Conservation (phyloP, 2,329 filamentous ascomycete genomes). For the Pleoardoris graminearum region DNA sequence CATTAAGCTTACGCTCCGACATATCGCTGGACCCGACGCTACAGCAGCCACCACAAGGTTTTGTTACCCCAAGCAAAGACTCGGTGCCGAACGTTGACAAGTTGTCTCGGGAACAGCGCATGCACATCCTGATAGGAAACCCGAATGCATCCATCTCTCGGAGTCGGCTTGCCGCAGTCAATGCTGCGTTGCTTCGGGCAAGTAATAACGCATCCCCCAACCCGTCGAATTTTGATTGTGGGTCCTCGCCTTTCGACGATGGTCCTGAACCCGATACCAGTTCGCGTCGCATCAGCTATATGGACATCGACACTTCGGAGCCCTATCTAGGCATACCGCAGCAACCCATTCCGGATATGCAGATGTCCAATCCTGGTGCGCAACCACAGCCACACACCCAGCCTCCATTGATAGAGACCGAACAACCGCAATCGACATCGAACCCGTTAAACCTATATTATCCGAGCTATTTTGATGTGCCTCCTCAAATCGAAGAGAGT, state of each 20-base stretch:
- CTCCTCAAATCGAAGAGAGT: conserved; percentile 42
- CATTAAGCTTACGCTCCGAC: conserved; percentile 42
- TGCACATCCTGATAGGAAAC: conserved; percentile 42
- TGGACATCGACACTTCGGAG: conserved; percentile 40
- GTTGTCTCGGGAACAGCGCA: conserved; percentile 38
- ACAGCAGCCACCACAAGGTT: conserved; percentile 37
- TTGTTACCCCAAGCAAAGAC: conserved; percentile 41
- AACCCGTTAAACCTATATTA: conserved; percentile 40
- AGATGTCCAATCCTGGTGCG: conserved; percentile 24
- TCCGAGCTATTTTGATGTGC: conserved; percentile 41
- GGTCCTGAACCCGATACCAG: conserved; percentile 29
- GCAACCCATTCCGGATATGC: conserved; percentile 31
- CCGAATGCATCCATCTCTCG: conserved; percentile 32
- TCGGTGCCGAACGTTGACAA: conserved; percentile 39
- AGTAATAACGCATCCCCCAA: conserved; percentile 21
- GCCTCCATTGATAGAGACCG: conserved; percentile 25
- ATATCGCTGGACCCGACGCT: conserved; percentile 32
- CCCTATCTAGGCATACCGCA: conserved; percentile 35
- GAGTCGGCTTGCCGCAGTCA: conserved; percentile 35
- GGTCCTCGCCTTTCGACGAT: conserved; percentile 30
- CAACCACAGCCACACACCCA: conserved; percentile 24
- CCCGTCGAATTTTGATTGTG: conserved; percentile 27
- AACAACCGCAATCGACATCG: conserved; percentile 22
- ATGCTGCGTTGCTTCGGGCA: conserved; percentile 36
- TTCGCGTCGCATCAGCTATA: conserved; percentile 42